These are phyloP conservation scores for Vitis hybrid DNA, from an alignment of 177 flowering plant genomes.

Conservation along the genomic window DNA sequence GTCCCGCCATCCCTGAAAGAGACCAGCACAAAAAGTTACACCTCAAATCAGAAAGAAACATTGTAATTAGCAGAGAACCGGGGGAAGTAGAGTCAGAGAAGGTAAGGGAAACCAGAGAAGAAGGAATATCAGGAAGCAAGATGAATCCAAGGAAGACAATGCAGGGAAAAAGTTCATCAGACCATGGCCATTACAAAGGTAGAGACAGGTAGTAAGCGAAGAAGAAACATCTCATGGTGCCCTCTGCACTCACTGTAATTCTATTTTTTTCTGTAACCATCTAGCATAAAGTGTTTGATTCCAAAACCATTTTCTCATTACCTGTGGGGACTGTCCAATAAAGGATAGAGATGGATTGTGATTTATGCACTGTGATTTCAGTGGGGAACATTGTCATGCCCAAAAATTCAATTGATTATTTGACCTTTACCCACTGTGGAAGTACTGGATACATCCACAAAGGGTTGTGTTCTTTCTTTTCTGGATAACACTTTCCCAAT, in stretches of 20 bases:
- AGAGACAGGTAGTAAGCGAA: constrained; percentile 25
- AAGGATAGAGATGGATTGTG: too few species aligned
- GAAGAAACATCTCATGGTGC: background rate
- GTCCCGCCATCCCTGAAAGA: constrained; percentile 9
- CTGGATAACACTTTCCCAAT: too few species aligned
- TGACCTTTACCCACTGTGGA: too few species aligned
- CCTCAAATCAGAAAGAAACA: constrained; percentile 14
- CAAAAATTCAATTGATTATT: too few species aligned
- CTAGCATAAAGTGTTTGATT: too few species aligned
- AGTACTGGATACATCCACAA: too few species aligned
- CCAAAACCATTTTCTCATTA: too few species aligned
- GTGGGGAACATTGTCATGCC: too few species aligned
- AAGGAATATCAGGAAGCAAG: constrained; percentile 26
- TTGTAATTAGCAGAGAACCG: constrained; percentile 10
- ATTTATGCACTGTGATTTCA: too few species aligned
- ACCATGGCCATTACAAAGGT: constrained; percentile 22
- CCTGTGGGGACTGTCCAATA: too few species aligned
- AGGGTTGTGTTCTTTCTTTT: too few species aligned
- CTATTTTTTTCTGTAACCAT: background rate
- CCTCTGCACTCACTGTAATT: background rate
- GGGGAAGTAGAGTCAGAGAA: constrained; percentile 20
- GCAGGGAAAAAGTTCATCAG: constrained; percentile 21
- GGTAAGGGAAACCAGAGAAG: constrained; percentile 24
- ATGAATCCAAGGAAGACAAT: constrained; percentile 25
- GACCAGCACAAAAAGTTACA: constrained; percentile 16